Evolutionary conservation across 805 yeast genomes (phyloP).

Genomic region (Blastobotrys peoriensis): DNA sequence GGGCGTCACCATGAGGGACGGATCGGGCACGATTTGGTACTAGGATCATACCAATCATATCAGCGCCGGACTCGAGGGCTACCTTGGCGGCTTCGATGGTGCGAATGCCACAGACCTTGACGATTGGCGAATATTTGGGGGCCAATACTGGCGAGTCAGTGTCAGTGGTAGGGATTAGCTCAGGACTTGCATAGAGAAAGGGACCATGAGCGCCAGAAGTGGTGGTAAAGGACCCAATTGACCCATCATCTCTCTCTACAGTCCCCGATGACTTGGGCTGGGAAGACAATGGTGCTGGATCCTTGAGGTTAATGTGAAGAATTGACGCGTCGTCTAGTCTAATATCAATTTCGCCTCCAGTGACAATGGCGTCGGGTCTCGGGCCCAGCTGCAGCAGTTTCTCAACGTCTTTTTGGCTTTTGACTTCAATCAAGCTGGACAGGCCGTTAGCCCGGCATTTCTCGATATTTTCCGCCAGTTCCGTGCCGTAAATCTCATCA

Average conservation of each 20-base stretch:
- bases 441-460: conserved; percentile 7
- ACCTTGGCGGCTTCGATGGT: conserved; percentile 59
- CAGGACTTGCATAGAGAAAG: neutral
- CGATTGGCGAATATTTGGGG: conserved; percentile 33
- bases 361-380: conserved; percentile 10
- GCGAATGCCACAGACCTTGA: conserved; percentile 81
- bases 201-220: neutral
- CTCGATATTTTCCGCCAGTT: neutral
- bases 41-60: conserved; percentile 74
- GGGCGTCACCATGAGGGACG: conserved; percentile 43
- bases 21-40: conserved; percentile 82
- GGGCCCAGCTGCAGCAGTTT: neutral
- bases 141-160: neutral
- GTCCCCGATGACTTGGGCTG: neutral
- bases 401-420: neutral
- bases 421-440: conserved; percentile 2
- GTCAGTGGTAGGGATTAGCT: neutral
- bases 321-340: neutral
- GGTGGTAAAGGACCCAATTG: too few relatives aligned
- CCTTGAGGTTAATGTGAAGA: neutral
- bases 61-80: conserved; percentile 70
- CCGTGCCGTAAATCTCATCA: conserved; percentile 5
- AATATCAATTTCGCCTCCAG: conserved; percentile 2
- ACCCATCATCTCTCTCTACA: too few relatives aligned
- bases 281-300: too few relatives aligned